These are phyloP conservation scores for Camelina sativa DNA, from an alignment of 345 rosid genomes.

Conservation along the genomic window DNA sequence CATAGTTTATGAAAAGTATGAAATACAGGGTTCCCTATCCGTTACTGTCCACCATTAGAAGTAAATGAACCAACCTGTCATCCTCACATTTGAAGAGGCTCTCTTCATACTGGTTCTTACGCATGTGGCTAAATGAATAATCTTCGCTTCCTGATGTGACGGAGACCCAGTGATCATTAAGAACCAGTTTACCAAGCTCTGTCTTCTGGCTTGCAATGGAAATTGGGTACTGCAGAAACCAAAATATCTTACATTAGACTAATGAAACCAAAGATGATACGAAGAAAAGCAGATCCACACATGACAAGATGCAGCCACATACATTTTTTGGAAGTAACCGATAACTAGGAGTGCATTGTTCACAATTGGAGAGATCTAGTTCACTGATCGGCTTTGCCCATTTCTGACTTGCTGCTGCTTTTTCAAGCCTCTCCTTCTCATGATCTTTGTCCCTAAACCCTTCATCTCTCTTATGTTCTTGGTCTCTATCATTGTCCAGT, in stretches of 20 bases:
- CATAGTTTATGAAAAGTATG: neutral
- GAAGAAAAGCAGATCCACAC: constrained; percentile 1
- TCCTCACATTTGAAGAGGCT: constrained; percentile 91
- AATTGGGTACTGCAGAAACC: constrained; percentile 68
- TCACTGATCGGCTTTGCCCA: constrained; percentile 79
- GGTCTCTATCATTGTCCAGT: constrained; percentile 69
- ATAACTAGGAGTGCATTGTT: constrained; percentile 92
- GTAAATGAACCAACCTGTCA: constrained; percentile 64
- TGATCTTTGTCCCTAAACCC: constrained; percentile 62
- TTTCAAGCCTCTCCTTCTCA: constrained; percentile 71
- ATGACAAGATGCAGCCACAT: constrained; percentile 27
- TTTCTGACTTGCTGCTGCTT: constrained; percentile 65
- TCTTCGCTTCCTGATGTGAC: constrained; percentile 98
- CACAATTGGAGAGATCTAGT: constrained; percentile 90
- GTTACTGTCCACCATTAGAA: constrained; percentile 2
- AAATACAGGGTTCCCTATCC: neutral
- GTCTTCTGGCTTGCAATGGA: constrained; percentile 83
- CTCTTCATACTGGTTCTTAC: constrained; percentile 94
- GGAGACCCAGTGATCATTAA: constrained; percentile 94
- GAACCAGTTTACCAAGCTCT: constrained; percentile 68
- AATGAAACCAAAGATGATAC: neutral
- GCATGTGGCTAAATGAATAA: constrained; percentile 95
- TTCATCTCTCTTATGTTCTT: constrained; percentile 57
- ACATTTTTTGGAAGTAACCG: constrained; percentile 87
- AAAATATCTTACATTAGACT: constrained; percentile 24